phyloP scores from a whole-genome alignment of 2,329 filamentous ascomycete genomes.

The Fusarium protoensiforme region DNA sequence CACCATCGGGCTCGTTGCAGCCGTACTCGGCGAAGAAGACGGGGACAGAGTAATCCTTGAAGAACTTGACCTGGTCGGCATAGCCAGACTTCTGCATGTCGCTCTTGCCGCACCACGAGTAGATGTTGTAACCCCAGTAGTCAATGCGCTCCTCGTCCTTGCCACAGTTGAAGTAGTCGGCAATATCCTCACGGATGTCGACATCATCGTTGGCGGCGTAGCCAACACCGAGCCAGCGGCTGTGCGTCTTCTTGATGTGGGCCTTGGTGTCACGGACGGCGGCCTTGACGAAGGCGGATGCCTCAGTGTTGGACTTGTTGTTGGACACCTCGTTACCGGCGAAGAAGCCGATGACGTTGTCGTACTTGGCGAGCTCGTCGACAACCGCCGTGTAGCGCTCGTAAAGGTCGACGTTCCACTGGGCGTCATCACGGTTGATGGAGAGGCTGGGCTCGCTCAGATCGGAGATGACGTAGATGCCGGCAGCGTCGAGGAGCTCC shows the following conservation, averaged over 20 bases:
- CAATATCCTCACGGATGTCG: slow-evolving; percentile 82
- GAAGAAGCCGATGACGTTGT: slow-evolving; percentile 97
- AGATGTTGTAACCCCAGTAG: slow-evolving; percentile 99
- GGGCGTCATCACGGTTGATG: slow-evolving; percentile 83
- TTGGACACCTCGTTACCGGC: slow-evolving; percentile 98
- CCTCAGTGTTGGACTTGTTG: slow-evolving; percentile 85
- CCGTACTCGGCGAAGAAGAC: slow-evolving; percentile 99
- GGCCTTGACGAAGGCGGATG: slow-evolving; percentile 96
- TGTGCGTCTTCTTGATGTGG: slow-evolving; percentile 85
- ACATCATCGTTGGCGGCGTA: slow-evolving; percentile 97
- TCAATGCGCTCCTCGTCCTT: slow-evolving; percentile 75
- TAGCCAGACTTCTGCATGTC: slow-evolving; percentile 82
- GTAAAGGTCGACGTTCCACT: slow-evolving; percentile 84
- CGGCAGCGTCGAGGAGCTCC: slow-evolving; percentile 80
- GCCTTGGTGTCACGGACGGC: slow-evolving; percentile 95
- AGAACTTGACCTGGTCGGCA: slow-evolving; percentile 84
- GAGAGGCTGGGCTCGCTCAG: slow-evolving; percentile 83
- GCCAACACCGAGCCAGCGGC: slow-evolving; percentile 86
- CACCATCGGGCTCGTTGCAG: slow-evolving; percentile 77
- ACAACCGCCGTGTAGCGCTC: slow-evolving; percentile 85
- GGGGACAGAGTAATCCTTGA: slow-evolving; percentile 88
- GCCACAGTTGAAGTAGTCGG: slow-evolving; percentile 96
- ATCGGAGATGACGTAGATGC: slow-evolving; percentile 96
- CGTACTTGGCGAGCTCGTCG: slow-evolving; percentile 83
- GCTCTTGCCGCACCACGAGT: slow-evolving; percentile 96